These are phyloP conservation scores for Globisporangium takayamanum DNA, from an alignment of 352 stramenopile genomes.

Conservation along the genomic window DNA sequence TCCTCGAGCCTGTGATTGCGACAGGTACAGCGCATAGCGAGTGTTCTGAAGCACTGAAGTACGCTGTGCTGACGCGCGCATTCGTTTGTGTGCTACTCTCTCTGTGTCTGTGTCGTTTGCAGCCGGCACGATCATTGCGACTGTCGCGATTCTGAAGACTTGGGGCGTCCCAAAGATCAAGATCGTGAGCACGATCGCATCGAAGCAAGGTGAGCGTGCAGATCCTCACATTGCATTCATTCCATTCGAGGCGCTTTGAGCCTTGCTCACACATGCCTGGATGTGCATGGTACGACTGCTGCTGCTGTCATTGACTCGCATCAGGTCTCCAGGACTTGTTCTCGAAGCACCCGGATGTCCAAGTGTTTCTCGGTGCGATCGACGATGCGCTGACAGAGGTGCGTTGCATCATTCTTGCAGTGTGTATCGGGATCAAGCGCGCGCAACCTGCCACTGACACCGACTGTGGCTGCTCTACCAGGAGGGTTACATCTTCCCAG, in stretches of 20 bases:
- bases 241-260: not conserved
- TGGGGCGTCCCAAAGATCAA: conserved; percentile 93
- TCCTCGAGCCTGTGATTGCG: conserved; percentile 96
- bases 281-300: not conserved
- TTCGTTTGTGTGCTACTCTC: not conserved
- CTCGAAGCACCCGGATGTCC: conserved; percentile 67
- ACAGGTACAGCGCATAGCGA: conserved; percentile 48
- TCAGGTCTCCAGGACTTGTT: conserved; percentile 72
- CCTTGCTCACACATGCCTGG: not conserved
- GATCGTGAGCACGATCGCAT: conserved; percentile 92
- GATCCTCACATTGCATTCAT: not conserved
- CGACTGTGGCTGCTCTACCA: conserved; percentile 17
- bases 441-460: not conserved
- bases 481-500: conserved; percentile 77
- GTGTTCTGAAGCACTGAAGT: not conserved
- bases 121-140: conserved; percentile 92
- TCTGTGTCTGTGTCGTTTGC: not conserved
- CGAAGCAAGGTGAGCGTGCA: conserved; percentile 61
- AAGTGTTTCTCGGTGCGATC: conserved; percentile 73
- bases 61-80: not conserved
- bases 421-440: not conserved
- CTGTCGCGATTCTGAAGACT: conserved; percentile 94
- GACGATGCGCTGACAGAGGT: conserved; percentile 75
- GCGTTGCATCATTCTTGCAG: not conserved
- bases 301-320: not conserved